Conservation (phyloP, 257 asterid genomes). For the Nicotiana paniculata region DNA sequence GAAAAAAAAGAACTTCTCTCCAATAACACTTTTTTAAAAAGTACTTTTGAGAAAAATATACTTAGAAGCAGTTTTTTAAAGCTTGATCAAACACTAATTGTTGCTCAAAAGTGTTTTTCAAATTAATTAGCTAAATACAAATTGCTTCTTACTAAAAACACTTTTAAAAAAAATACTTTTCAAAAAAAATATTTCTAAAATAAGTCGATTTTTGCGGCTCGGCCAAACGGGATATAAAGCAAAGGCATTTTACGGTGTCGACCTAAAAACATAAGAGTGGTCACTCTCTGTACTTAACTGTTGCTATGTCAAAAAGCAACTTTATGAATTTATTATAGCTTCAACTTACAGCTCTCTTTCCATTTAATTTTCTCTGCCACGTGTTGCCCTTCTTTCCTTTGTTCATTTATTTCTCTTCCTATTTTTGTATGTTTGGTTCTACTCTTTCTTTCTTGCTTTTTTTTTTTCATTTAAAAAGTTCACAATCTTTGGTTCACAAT, state of each 20-base stretch:
- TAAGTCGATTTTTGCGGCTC: too few species aligned
- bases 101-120: too few species aligned
- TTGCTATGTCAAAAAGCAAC: slow-evolving; percentile 9
- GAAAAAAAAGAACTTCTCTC: too few species aligned
- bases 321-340: slow-evolving; percentile 33
- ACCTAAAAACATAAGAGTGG: not conserved
- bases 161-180: too few species aligned
- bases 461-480: not conserved
- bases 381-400: slow-evolving; percentile 10
- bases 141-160: too few species aligned
- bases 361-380: slow-evolving; percentile 21
- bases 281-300: not conserved
- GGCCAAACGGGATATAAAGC: not conserved
- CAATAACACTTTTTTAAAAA: too few species aligned
- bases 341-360: not conserved
- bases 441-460: too few species aligned
- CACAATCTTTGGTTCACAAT: not conserved
- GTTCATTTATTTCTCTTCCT: not conserved
- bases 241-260: slow-evolving; percentile 4
- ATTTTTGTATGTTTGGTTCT: not conserved
- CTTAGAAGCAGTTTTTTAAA: too few species aligned
- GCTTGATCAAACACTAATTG: too few species aligned
- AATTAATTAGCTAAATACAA: too few species aligned
- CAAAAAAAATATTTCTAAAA: too few species aligned
- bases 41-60: too few species aligned